Evolutionary conservation across 805 yeast genomes (phyloP).

Genomic region (Candida arabinofermentans): DNA sequence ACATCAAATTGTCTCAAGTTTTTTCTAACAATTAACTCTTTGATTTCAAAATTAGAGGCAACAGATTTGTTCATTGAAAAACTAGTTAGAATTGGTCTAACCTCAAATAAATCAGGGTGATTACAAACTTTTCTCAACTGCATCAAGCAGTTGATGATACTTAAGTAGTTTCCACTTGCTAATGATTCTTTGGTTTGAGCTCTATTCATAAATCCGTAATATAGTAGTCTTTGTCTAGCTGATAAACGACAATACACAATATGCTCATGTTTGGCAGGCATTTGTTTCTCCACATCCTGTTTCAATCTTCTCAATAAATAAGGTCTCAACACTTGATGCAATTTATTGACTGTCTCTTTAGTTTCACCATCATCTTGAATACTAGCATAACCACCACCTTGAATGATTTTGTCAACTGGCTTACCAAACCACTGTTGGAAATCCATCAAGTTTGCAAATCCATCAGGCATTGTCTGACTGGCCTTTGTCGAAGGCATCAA

Average conservation of each 20-base stretch:
- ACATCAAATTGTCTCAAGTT: conserved; percentile 13
- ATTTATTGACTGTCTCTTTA: conserved; percentile 73
- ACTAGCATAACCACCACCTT: conserved; percentile 47
- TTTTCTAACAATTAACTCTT: conserved; percentile 38
- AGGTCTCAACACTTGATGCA: conserved; percentile 93
- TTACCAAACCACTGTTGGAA: conserved; percentile 99
- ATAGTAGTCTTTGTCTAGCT: conserved; percentile 84
- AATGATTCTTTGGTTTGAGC: conserved; percentile 93
- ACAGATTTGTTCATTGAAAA: conserved; percentile 71
- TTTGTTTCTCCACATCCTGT: conserved; percentile 96
- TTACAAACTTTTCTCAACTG: conserved; percentile 95
- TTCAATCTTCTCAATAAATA: conserved; percentile 86
- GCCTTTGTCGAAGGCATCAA: conserved; percentile 84
- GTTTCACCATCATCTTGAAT: conserved; percentile 69
- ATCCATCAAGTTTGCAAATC: conserved; percentile 93
- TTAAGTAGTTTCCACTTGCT: conserved; percentile 89
- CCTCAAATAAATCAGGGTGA: conserved; percentile 95
- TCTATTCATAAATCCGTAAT: conserved; percentile 96
- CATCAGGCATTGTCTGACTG: conserved; percentile 77
- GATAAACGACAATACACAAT: conserved; percentile 88
- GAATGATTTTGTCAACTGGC: conserved; percentile 91
- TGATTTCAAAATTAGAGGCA: conserved; percentile 40
- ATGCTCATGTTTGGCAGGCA: conserved; percentile 98
- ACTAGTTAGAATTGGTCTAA: conserved; percentile 89
- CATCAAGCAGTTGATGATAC: conserved; percentile 96